Percentiles rank a stretch among this genome's conserved stretches.
phyloP scores from a whole-genome alignment of 495 filamentous ascomycete species.

The Podospora pseudocomata region DNA sequence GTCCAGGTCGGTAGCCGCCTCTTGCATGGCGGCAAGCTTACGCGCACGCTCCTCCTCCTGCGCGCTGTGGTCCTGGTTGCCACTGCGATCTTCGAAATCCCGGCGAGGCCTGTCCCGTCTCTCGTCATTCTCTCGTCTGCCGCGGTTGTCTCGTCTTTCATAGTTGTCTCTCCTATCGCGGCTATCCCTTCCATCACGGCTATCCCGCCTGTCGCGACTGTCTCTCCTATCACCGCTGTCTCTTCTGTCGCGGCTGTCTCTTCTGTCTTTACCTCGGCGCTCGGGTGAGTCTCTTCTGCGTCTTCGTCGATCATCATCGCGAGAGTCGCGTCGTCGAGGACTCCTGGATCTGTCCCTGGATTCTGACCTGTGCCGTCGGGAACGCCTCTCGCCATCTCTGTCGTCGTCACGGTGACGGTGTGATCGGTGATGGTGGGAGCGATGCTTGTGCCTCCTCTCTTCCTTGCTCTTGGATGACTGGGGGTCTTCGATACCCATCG shows the following conservation, averaged over 20 bases:
- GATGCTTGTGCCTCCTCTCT: slow-evolving; percentile 50
- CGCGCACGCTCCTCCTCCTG: slow-evolving; percentile 50
- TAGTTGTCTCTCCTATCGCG: slow-evolving; percentile 15
- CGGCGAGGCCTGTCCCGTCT: slow-evolving; percentile 25
- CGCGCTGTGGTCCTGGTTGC: slow-evolving; percentile 7
- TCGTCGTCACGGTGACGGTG: slow-evolving; percentile 34
- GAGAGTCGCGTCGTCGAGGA: slow-evolving; percentile 31
- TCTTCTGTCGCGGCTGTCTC: slow-evolving; percentile 6
- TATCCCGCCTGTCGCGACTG: slow-evolving; percentile 5
- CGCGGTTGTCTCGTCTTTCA: slow-evolving; percentile 10
- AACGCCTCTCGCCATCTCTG: slow-evolving; percentile 30
- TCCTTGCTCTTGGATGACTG: slow-evolving; percentile 42
- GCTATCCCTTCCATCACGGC: not conserved
- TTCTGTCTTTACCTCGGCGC: slow-evolving; percentile 12
- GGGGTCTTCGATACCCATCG: slow-evolving; percentile 51
- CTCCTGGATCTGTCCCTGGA: slow-evolving; percentile 40
- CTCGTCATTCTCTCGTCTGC: slow-evolving; percentile 24
- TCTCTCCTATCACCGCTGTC: slow-evolving; percentile 7
- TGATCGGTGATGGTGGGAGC: slow-evolving; percentile 49
- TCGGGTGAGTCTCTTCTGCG: slow-evolving; percentile 36
- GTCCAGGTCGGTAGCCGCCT: slow-evolving; percentile 76
- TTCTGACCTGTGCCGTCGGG: slow-evolving; percentile 37
- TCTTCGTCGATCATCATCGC: slow-evolving; percentile 29
- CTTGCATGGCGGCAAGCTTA: slow-evolving; percentile 85
- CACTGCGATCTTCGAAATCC: slow-evolving; percentile 26